Evolutionary conservation across 2,329 filamentous ascomycete species (phyloP).

Genomic region (Penicillium paneum): DNA sequence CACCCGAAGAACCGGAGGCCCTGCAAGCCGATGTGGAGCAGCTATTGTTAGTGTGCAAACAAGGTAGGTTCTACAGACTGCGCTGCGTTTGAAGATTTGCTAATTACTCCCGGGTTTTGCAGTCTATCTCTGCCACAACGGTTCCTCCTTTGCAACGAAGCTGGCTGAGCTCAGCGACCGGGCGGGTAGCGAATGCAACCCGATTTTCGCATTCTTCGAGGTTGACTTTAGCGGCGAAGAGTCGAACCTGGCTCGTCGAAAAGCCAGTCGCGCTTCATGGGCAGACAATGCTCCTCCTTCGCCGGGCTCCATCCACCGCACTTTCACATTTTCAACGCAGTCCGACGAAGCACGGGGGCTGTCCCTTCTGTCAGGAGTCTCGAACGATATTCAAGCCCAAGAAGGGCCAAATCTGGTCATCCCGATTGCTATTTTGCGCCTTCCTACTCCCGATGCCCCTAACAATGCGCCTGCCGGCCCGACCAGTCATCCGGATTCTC

Average conservation of each 20-base stretch:
- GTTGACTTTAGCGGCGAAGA: conserved; percentile 44
- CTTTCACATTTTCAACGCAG: conserved; percentile 44
- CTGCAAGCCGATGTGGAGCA: conserved; percentile 49
- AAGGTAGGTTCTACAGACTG: conserved; percentile 43
- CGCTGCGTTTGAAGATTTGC: conserved; percentile 1
- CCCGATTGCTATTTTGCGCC: conserved; percentile 48
- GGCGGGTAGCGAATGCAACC: conserved; percentile 46
- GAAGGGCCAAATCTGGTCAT: conserved; percentile 50
- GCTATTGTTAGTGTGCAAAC: conserved; percentile 51
- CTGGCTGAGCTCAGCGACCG: conserved; percentile 51
- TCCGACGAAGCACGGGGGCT: conserved; percentile 49
- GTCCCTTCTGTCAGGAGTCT: conserved; percentile 47
- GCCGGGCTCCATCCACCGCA: conserved; percentile 33
- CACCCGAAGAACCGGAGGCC: conserved; percentile 43
- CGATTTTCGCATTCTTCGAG: conserved; percentile 57
- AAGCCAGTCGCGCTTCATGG: conserved; percentile 31
- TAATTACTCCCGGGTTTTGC: conserved; percentile 15
- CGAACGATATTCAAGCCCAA: conserved; percentile 50
- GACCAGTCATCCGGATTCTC: conserved; percentile 22
- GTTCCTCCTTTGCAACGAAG: conserved; percentile 52
- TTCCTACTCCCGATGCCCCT: conserved; percentile 21
- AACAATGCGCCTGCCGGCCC: conserved; percentile 10
- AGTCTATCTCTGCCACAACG: conserved; percentile 56
- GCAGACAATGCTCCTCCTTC: conserved; percentile 32
- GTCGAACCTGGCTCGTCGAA: conserved; percentile 33